Evolutionary conservation across 2,329 filamentous ascomycete species (phyloP), one percentile per base, ranked within the genome.

Genomic region (Fusarium pseudograminearum): DNA sequence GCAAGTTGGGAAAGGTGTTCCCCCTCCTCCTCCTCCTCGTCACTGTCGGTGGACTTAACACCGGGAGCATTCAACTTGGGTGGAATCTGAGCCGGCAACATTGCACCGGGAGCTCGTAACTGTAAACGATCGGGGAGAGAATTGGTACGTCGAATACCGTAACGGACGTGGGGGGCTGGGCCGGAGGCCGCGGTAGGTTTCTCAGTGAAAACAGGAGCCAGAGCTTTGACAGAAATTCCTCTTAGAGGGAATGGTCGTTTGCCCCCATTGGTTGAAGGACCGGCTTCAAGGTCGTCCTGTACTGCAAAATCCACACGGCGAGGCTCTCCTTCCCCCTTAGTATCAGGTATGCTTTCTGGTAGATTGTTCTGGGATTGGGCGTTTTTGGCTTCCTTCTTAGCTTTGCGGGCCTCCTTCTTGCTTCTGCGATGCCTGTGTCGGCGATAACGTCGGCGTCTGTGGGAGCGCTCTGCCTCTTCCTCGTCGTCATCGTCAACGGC

Each of bases 61-160:
- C 61, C 76, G 3, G 74, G 75, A 15, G 67, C 77, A 9, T 75
- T 76, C 8, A 84, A 61, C 1, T 79, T 74, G 7, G 82, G 72
- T 0, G 85, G 81, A 15, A 85, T 74, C 56, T 83, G 81, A 18
- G 84, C 78, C 2, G 85, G 84, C 41, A 86, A 77, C 80, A 87
- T 81, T 33, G 82, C 81, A 8, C 85, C 84, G 1, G 86, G 84
- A 2, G 85, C 75, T 6, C 86, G 83, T 34, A 81, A 70, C 24
- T 81, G 77, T 11, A 93, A 84, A 20, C 90, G 86, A 72, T 91
- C 90, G 0, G 92, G 92, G 4, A 94, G 84, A 1, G 92, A 94
- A 76, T 88, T 93, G 22, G 91, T 92, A 57, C 92, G 86, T 58
- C 91, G 89, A 55, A 93, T 88, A n/a, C 87, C 87, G 70, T 87